Evolutionary conservation across 495 filamentous ascomycete species (phyloP).

Genomic region (Diplogelasinospora grovesii): DNA sequence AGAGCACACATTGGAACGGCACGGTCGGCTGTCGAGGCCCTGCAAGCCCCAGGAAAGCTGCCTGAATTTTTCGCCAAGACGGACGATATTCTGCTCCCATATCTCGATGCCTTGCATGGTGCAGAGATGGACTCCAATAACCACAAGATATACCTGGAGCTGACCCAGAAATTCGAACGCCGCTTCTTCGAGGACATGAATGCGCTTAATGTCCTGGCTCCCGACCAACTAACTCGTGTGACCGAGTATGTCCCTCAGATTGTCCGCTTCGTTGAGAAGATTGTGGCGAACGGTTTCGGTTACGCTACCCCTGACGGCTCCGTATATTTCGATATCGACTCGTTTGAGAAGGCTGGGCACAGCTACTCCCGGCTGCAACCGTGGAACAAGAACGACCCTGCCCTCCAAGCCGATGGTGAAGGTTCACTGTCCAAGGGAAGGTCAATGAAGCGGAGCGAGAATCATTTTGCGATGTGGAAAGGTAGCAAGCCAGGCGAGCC

Average conservation of each 20-base stretch:
- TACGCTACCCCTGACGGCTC: constrained; percentile 7
- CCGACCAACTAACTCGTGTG: constrained; percentile 4
- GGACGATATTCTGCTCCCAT: constrained; percentile 53
- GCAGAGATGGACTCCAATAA: constrained; percentile 44
- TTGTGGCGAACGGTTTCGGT: constrained; percentile 4
- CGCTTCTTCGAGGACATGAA: constrained; percentile 67
- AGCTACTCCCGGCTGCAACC: constrained; percentile 62
- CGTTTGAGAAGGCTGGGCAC: constrained; percentile 63
- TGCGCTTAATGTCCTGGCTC: constrained; percentile 56
- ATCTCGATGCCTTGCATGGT: constrained; percentile 54
- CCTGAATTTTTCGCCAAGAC: constrained; percentile 21
- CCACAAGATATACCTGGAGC: constrained; percentile 54
- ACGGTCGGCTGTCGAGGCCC: constrained; percentile 28
- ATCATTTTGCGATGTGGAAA: constrained; percentile 77
- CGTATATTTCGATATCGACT: constrained; percentile 52
- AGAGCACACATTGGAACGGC: constrained; percentile 27
- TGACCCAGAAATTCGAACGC: constrained; percentile 61
- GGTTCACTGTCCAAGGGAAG: constrained; percentile 48
- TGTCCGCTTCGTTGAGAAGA: constrained; percentile 8
- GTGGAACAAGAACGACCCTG: constrained; percentile 59
- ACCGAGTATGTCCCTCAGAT: constrained; percentile 6
- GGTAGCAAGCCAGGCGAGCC: constrained; percentile 71
- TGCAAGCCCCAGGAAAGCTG: constrained; percentile 13
- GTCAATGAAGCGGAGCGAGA: constrained; percentile 43
- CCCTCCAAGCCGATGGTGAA: constrained; percentile 68